Base-by-base conservation (phyloP, 192 early-diverging fungal species). In the Coemansia sp. region DNA sequence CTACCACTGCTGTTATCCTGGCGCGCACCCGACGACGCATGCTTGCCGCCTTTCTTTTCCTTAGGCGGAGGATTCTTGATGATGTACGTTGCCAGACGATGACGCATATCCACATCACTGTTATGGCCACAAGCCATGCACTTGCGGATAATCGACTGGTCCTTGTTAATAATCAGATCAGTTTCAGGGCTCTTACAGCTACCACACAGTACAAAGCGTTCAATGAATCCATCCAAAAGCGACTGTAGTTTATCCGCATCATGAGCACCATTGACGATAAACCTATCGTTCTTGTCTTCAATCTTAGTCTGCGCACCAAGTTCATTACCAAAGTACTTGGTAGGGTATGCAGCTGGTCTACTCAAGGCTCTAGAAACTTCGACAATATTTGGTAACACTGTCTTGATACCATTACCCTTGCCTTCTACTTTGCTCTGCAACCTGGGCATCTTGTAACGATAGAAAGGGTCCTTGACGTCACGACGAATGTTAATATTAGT, bases 331-430 rank as follows among this genome's bases (percentile, higher is more conserved):
- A 98, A 98, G 83, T 85, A 96, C 84, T 90, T 92, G 31, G 90
- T 90, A 38, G 92, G 87, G 58, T 93, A 98, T 25, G 90, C 73
- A 16, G 93, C 89, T 26, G 95, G 96, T 47, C 97, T 88, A 68
- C 82, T 82, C 25, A 99, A 84, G 19, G 96, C 87, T 62, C 90
- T 90, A 19, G 94, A 90, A 64, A 99, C 89, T 58, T 97, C 94
- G 30, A 87, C 64, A 90, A 99, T 97, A 87, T 99, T 99, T 58
- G 92, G 90, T 65, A 99, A 84, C 50, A 96, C 93, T 7, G 97
- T 99, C 82, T 99, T 99, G 82, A 99, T 98, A 61, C 96, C 96
- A 84, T 99, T 99, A 50, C 97, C 97, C 78, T 92, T 93, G 64
- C 97, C 97, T 74, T 99, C 97, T 51, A 98, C 89, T 87, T 92